Evolutionary conservation across 1,284 basidiomycete genomes (phyloP).

Genomic region (Trichosporon ovoides): DNA sequence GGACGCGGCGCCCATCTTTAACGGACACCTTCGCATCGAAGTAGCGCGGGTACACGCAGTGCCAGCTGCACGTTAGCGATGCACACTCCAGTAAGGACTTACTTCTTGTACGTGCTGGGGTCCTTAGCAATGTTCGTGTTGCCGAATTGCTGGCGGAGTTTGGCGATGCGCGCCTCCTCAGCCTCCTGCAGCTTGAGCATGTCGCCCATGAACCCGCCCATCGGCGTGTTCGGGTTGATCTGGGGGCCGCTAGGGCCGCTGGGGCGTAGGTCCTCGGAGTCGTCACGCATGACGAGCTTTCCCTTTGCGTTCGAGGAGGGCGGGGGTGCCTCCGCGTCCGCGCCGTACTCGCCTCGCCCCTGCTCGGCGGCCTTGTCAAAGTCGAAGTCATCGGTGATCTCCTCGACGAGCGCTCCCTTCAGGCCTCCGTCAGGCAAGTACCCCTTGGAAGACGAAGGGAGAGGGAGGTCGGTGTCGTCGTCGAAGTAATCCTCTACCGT

Average conservation of each 20-base stretch:
- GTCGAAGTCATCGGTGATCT: slow-evolving; percentile 54
- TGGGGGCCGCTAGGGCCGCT: slow-evolving; percentile 17
- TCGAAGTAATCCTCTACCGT: slow-evolving; percentile 59
- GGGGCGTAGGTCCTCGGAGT: slow-evolving; percentile 27
- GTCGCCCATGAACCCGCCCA: slow-evolving; percentile 50
- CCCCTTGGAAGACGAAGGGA: slow-evolving; percentile 51
- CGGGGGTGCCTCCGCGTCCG: slow-evolving; percentile 31
- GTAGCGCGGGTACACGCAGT: slow-evolving; percentile 92
- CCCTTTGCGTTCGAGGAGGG: slow-evolving; percentile 26
- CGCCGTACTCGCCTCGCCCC: slow-evolving; percentile 47
- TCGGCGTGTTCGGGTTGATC: slow-evolving; percentile 44
- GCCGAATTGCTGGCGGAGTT: slow-evolving; percentile 42
- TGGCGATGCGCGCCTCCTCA: slow-evolving; percentile 45
- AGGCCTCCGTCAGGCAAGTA: slow-evolving; percentile 62
- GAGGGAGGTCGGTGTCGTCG: slow-evolving; percentile 74
- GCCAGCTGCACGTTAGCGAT: slow-evolving; percentile 61
- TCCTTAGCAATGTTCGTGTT: slow-evolving; percentile 34
- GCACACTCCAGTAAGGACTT: slow-evolving; percentile 15
- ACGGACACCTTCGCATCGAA: slow-evolving; percentile 90
- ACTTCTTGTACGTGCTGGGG: slow-evolving; percentile 45
- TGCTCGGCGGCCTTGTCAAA: slow-evolving; percentile 50
- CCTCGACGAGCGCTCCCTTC: slow-evolving; percentile 68
- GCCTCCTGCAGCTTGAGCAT: slow-evolving; percentile 48
- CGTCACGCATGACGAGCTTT: slow-evolving; percentile 32
- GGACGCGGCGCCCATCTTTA: slow-evolving; percentile 73